These are phyloP conservation scores for Prunus dulcis DNA, from an alignment of 306 rosid genomes.

Conservation along the genomic window DNA sequence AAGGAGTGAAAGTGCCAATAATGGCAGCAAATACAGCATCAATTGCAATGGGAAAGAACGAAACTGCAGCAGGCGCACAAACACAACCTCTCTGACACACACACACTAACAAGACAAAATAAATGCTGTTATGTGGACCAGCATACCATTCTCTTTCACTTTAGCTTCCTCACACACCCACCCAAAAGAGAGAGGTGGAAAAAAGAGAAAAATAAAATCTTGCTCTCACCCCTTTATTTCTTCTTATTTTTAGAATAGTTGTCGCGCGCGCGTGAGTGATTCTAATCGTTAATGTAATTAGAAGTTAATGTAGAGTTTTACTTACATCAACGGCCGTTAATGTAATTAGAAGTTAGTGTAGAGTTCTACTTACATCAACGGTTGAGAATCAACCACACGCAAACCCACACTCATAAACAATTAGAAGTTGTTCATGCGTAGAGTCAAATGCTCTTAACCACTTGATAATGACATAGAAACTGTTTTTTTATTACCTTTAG, in stretches of 20 bases:
- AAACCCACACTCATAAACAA: too few relatives aligned
- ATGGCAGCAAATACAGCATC: conserved; percentile 27
- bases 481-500: neutral
- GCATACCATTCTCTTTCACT: conserved; percentile 35
- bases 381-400: too few relatives aligned
- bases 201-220: neutral
- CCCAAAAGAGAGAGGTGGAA: neutral
- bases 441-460: neutral
- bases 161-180: conserved; percentile 28
- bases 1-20: conserved; percentile 19
- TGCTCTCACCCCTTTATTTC: conserved; percentile 1
- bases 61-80: conserved; percentile 45
- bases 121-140: conserved; percentile 54
- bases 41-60: neutral
- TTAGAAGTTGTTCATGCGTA: too few relatives aligned
- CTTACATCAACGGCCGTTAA: neutral
- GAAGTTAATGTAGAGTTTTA: too few relatives aligned
- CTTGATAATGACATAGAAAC: neutral
- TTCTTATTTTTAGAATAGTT: neutral
- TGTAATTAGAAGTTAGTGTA: too few relatives aligned
- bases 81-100: conserved; percentile 47
- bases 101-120: conserved; percentile 29
- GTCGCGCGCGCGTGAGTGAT: too few relatives aligned
- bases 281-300: neutral
- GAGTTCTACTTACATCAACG: too few relatives aligned